Conservation (phyloP, 352 stramenopile genomes). For the Phytophthora tentaculata region DNA sequence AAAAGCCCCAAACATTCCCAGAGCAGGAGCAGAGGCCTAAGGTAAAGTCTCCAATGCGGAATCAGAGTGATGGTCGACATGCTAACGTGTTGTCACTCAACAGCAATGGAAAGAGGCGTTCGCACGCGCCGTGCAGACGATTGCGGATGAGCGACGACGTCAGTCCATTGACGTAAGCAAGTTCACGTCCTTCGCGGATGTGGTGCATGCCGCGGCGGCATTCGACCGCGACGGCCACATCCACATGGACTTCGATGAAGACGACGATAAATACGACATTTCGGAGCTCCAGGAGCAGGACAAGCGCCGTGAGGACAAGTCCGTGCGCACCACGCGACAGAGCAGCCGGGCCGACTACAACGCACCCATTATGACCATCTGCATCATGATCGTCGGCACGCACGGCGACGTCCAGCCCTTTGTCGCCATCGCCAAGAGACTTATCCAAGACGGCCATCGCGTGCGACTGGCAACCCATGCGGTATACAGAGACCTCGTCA, state of each 20-base stretch:
- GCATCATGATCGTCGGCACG: conserved; percentile 93
- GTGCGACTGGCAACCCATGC: conserved; percentile 92
- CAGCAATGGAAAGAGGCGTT: conserved; percentile 44
- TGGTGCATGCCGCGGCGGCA: conserved; percentile 52
- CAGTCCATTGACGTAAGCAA: conserved; percentile 13
- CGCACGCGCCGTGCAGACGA: conserved; percentile 22
- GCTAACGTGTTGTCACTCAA: conserved; percentile 11
- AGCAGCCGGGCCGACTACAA: conserved; percentile 30
- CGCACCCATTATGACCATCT: conserved; percentile 68
- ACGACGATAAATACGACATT: conserved; percentile 58
- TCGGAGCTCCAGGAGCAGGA: conserved; percentile 38
- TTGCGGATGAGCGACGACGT: conserved; percentile 30
- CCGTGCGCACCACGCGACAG: conserved; percentile 15
- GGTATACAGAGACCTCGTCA: conserved; percentile 88
- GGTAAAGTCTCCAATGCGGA: conserved; percentile 21
- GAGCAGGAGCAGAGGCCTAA: conserved; percentile 19
- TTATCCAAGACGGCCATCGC: conserved; percentile 87
- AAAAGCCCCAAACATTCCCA: background rate
- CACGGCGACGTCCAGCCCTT: conserved; percentile 90
- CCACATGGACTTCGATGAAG: conserved; percentile 52
- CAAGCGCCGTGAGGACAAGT: conserved; percentile 30
- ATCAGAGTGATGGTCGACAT: conserved; percentile 29
- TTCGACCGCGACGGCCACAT: conserved; percentile 61
- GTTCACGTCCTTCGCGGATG: conserved; percentile 41
- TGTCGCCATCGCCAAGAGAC: conserved; percentile 81